phyloP scores from a whole-genome alignment of 345 rosid genomes.

The Populus simonii region DNA sequence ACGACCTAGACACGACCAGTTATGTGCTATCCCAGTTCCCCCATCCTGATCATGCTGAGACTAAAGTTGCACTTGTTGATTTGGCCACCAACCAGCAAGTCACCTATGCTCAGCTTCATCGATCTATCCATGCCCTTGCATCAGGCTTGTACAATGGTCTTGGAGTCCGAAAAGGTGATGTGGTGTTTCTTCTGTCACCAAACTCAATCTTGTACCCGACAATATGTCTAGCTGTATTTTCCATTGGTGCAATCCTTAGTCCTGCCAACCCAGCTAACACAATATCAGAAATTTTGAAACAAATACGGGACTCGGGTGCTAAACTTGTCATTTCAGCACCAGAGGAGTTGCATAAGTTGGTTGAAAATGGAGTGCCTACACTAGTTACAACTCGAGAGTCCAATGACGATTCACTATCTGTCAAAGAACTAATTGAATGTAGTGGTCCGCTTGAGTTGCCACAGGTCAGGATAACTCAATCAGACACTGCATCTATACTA shows the following conservation, averaged over 20 bases:
- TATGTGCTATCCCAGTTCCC: constrained; percentile 49
- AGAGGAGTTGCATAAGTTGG: constrained; percentile 45
- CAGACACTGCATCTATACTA: constrained; percentile 53
- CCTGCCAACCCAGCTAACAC: constrained; percentile 60
- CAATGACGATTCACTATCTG: constrained; percentile 18
- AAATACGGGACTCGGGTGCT: constrained; percentile 51
- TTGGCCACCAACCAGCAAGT: constrained; percentile 26
- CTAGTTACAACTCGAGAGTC: constrained; percentile 30
- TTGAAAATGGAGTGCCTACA: constrained; percentile 23
- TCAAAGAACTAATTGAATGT: constrained; percentile 47
- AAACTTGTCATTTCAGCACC: constrained; percentile 45
- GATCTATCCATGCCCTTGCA: constrained; percentile 45
- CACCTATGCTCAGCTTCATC: constrained; percentile 41
- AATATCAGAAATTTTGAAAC: constrained; percentile 42
- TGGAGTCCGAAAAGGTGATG: constrained; percentile 52
- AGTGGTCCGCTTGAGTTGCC: constrained; percentile 34
- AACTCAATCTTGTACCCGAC: constrained; percentile 50
- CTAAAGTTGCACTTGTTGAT: constrained; percentile 47
- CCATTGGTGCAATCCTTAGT: constrained; percentile 52
- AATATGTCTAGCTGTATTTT: constrained; percentile 49
- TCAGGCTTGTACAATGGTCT: constrained; percentile 40
- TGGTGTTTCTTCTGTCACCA: constrained; percentile 53
- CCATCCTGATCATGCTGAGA: constrained; percentile 26
- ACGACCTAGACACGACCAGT: constrained; percentile 35
- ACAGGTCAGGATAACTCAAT: constrained; percentile 23